Base-by-base conservation (phyloP, 768 basidiomycete species). In the Zangia roseola region DNA sequence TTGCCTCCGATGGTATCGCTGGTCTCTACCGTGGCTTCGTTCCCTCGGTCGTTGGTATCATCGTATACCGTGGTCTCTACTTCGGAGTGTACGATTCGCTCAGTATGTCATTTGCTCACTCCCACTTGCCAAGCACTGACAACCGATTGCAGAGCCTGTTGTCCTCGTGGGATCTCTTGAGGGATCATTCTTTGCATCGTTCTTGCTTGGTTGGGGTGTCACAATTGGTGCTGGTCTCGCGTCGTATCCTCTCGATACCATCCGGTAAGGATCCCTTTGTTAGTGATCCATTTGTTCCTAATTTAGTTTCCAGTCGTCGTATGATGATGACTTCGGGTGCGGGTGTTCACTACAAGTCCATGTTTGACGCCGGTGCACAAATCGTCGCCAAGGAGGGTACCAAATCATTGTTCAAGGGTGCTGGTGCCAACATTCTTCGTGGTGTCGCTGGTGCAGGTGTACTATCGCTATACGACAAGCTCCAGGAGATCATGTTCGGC, bases 321-420 rank as follows among this genome's bases (percentile, higher is more conserved):
- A 99, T 99, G 97, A 99, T 99, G 97, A 98, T 98, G 95, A 98
- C 97, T 31, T 97, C 95, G 20, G 97, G 95, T 62, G 87, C 84
- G 63, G 82, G 82, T 63, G 84, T 88, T 53, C 94, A 97, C 86
- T 98, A 98, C 87, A 95, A 94, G 82, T 91, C 90, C 61, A 97
- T 97, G 94, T 88, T 95, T 72, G 94, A 98, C 66, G 94, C 94
- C 67, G 92, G 84, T 53, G 81, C 88, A 25, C 92, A 97, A 72
- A 97, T 99, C 68, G 65, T 97, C 62, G 85, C 84, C 68, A 95
- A 95, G 81, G 97, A 99, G 78, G 97, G 97, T 64, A 73, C 78
- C 51, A 89, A 87, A 74, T 97, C 95, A 10, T 82, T 98, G 68
- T 97, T 98, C 88, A 97, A 97, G 86, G 94, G 95, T 80, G 94